Base-by-base conservation (phyloP, 352 stramenopile species). In the Phytophthora tubulina region DNA sequence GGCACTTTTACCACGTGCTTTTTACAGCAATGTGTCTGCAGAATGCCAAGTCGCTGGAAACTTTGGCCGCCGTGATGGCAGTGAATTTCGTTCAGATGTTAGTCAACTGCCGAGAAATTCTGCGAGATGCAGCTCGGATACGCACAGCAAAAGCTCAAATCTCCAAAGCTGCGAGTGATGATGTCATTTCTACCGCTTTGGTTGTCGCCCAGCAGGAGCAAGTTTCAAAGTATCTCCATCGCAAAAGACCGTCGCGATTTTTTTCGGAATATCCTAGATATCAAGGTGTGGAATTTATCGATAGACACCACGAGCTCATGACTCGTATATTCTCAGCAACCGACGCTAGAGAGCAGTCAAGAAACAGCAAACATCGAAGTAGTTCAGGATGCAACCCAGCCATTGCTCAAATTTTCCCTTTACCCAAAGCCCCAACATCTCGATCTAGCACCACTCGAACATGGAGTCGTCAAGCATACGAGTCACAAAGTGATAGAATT, bases 1-100 rank as follows among this genome's bases (percentile, higher is more conserved):
- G 62, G 0, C 75, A 81, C 31, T 48, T 80, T 2, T 81, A 83
- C 49, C 76, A 85, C 54, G 55, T 76, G 6, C 60, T 85, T 3
- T 87, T 87, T 39, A 75, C 69, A 0, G 70, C 57, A 3, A 73
- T 67, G 51, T 85, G 68, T 50, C 49, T 87, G 3, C 76, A 87
- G 39, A 81, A 72, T 17, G 54, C 76, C 46, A 81, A 82, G 50
- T 82, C 75, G 6, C 17, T 61, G 8, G 51, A 67, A 7, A 78
- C 67, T 7, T 52, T 87, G 14, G 36, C 39, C 3, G 46, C 77
- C 21, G 35, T 87, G 14, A 15, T 78, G 6, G 21, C 51, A 2
- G 67, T 78, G 27, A 71, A 77, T n/a, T 45, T 57, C 0, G 8
- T 66, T 6, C 66, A 76, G 3, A 58, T 65, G 54, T 0, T 67